Conservation (phyloP, 192 early-diverging fungal species). For the Physocladia obscura region DNA sequence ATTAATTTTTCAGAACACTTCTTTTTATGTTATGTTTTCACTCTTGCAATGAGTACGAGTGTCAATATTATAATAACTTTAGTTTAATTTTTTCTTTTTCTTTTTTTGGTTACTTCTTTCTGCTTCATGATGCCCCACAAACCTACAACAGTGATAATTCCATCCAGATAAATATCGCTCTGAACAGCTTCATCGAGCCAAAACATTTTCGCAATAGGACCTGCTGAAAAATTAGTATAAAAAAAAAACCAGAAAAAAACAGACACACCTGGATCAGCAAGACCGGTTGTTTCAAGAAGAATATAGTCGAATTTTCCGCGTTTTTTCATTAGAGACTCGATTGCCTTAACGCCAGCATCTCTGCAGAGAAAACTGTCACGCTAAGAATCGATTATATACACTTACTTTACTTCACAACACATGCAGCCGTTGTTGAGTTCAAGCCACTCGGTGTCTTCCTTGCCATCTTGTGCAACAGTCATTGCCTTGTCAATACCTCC, state of each 20-base stretch:
- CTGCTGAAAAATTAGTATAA: conserved; percentile 38
- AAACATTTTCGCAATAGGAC: conserved; percentile 91
- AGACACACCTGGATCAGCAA: conserved; percentile 59
- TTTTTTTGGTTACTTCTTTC: too few relatives aligned
- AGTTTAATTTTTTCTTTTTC: too few relatives aligned
- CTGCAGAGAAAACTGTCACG: conserved; percentile 36
- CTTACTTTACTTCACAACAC: conserved; percentile 93
- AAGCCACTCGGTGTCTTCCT: conserved; percentile 92
- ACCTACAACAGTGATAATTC: conserved; percentile 85
- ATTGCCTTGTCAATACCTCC: conserved; percentile 93
- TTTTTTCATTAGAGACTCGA: conserved; percentile 90
- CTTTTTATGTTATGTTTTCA: too few relatives aligned
- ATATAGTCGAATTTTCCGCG: conserved; percentile 95
- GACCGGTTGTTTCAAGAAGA: conserved; percentile 89
- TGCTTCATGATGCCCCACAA: too few relatives aligned
- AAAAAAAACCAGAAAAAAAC: background rate
- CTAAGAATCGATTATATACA: background rate
- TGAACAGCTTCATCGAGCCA: conserved; percentile 96
- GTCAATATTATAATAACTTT: too few relatives aligned
- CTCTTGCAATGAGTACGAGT: background rate
- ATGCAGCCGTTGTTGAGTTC: conserved; percentile 97
- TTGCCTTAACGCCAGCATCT: conserved; percentile 90
- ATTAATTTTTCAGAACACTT: too few relatives aligned
- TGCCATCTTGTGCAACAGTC: conserved; percentile 76
- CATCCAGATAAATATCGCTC: conserved; percentile 86